Evolutionary conservation across 306 rosid genomes (phyloP), one percentile per base, ranked within the genome.

Genomic region (Sphenostylis stenocarpa): DNA sequence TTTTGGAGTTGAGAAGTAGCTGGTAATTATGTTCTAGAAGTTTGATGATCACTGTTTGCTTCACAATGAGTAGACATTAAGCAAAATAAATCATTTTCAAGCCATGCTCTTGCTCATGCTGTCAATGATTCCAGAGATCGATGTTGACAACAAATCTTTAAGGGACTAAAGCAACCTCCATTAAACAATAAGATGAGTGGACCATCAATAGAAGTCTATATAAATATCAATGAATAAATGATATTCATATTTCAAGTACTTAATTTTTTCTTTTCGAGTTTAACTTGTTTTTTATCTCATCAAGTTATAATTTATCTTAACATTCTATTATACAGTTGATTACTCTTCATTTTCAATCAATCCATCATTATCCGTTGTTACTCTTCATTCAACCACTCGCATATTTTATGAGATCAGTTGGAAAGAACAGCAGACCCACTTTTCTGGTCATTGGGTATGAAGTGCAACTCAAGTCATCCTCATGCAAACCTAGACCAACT

Each of bases 381-480:
- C n/a, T n/a, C n/a, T n/a, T 39, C 14, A 78, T 51, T 75, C 84
- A 79, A 86, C 85, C 67, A 84, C 88, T 21, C 48, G 19, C 16
- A 31, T 33, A 20, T 31, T 31, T 16, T 7, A 58, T 19, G 29
- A n/a, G 38, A 24, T n/a, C n/a, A n/a, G 67, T 31, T 34, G 15
- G 57, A 80, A 65, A 75, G 49, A 65, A 58, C 55, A 58, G 15
- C 67, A 19, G 75, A 68, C 45, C 83, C 10, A 38, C 70, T 56
- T 65, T 57, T 53, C 17, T 24, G 55, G 69, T 11, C 77, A 88
- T 85, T 84, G 84, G 93, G 93, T 91, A 73, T 51, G 86, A 44
- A 74, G 92, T 91, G 86, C 67, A 82, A 80, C 75, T 72, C 10
- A 90, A 88, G 95, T 53, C 49, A 88, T 82, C 81, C 52, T 58